These are phyloP conservation scores for Curvularia spicifera DNA, from an alignment of 2,329 filamentous ascomycete species.

Conservation along the genomic window DNA sequence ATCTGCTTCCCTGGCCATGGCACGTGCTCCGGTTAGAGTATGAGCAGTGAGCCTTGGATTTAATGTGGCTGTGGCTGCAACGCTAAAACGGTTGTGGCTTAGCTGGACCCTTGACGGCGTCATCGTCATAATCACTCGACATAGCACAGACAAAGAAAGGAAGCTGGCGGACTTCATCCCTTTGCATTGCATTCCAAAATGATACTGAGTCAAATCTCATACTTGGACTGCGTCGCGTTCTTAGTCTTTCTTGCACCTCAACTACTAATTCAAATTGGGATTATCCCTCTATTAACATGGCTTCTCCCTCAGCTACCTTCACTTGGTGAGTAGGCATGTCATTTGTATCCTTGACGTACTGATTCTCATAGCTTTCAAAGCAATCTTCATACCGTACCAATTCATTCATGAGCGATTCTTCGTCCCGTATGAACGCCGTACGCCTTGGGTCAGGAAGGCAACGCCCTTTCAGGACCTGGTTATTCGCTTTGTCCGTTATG, in stretches of 20 bases:
- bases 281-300: constrained; percentile 64
- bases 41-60: constrained; percentile 1
- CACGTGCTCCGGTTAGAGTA: constrained; percentile 4
- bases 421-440: constrained; percentile 53
- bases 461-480: constrained; percentile 78
- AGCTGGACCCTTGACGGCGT: constrained; percentile 27
- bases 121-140: constrained; percentile 20
- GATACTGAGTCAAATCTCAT: constrained; percentile 76
- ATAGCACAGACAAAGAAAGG: neutral
- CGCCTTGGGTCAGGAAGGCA: constrained; percentile 72
- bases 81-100: constrained; percentile 30
- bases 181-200: constrained; percentile 53
- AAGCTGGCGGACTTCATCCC: constrained; percentile 1
- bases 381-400: constrained; percentile 63
- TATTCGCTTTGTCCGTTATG: constrained; percentile 77
- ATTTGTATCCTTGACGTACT: constrained; percentile 21
- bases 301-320: constrained; percentile 71
- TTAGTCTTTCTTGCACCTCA: constrained; percentile 74
- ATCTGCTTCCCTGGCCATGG: neutral
- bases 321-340: constrained; percentile 59
- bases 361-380: constrained; percentile 52
- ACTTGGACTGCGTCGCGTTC: constrained; percentile 77
- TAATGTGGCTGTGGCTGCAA: constrained; percentile 4
- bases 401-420: constrained; percentile 67
- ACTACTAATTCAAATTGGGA: constrained; percentile 70